Percentiles rank a stretch among this genome's conserved stretches.
Evolutionary conservation across 805 yeast genomes (phyloP).

Genomic region (Nakazawaea ernobii): DNA sequence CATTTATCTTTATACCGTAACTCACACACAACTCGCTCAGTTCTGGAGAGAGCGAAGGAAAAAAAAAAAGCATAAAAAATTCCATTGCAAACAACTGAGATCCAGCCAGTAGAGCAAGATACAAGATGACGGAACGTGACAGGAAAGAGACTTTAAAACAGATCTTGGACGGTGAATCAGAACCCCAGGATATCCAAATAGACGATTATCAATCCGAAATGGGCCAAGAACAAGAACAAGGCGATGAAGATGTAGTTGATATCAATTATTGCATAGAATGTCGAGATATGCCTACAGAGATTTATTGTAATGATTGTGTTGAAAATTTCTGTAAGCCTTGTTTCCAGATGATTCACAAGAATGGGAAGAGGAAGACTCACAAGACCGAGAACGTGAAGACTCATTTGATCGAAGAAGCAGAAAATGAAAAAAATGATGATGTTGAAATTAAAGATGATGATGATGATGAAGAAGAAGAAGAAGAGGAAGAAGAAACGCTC

Average conservation of each 20-base stretch:
- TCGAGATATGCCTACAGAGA: conserved; percentile 63
- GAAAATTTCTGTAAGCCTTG: conserved; percentile 70
- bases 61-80: background rate
- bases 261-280: conserved; percentile 60
- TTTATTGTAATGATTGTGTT: conserved; percentile 56
- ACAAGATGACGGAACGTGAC: background rate
- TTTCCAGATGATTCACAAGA: conserved; percentile 60
- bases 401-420: conserved; percentile 15
- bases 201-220: conserved; percentile 1
- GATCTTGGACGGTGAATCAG: conserved; percentile 18
- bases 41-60: too few species aligned
- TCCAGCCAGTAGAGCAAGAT: background rate
- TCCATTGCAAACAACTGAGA: background rate
- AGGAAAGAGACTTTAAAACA: conserved; percentile 20
- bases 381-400: conserved; percentile 21
- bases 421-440: conserved; percentile 13
- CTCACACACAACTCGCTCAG: too few species aligned
- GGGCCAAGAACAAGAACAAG: conserved; percentile 12
- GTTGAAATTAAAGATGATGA: conserved; percentile 15
- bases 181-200: conserved; percentile 12
- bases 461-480: conserved; percentile 15
- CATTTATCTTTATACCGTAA: too few species aligned
- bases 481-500: conserved; percentile 3
- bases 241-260: conserved; percentile 25
- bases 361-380: conserved; percentile 55